A percentile compares a stretch with the other conserved stretches of the same genome.
These are phyloP conservation scores for Claviceps capensis DNA, from an alignment of 2,329 filamentous ascomycete species.

Conservation along the genomic window DNA sequence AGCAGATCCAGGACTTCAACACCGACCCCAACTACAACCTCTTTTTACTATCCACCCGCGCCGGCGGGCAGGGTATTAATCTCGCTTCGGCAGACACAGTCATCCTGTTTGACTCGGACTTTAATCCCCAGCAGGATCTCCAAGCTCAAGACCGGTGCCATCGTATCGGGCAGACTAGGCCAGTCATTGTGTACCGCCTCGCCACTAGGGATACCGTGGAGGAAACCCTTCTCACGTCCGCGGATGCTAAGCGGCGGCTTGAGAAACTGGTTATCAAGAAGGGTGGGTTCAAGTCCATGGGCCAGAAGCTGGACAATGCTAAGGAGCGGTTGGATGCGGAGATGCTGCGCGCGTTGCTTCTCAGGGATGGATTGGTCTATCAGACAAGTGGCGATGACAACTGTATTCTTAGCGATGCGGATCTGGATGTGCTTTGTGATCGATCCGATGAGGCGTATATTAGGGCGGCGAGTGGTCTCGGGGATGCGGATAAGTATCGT, in stretches of 20 bases:
- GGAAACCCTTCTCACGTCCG: constrained; percentile 71
- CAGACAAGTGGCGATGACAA: constrained; percentile 36
- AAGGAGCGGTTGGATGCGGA: constrained; percentile 46
- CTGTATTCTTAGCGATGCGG: constrained; percentile 58
- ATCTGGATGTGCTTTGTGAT: constrained; percentile 69
- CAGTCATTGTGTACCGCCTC: constrained; percentile 85
- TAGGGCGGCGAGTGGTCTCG: constrained; percentile 64
- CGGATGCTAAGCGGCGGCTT: constrained; percentile 79
- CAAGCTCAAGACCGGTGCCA: constrained; percentile 94
- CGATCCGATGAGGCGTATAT: constrained; percentile 51
- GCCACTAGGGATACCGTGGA: constrained; percentile 91
- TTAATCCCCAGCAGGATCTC: constrained; percentile 94
- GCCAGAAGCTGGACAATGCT: constrained; percentile 40
- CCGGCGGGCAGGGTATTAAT: constrained; percentile 92
- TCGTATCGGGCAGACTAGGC: constrained; percentile 82
- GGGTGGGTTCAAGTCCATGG: constrained; percentile 63
- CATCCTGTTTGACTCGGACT: constrained; percentile 76
- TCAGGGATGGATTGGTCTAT: constrained; percentile 59
- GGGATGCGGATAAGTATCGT: constrained; percentile 56
- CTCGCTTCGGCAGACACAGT: constrained; percentile 85
- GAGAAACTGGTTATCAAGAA: constrained; percentile 96
- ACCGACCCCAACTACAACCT: constrained; percentile 50
- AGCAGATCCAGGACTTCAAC: constrained; percentile 64
- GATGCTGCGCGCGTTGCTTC: constrained; percentile 44
- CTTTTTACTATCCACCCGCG: constrained; percentile 80